phyloP scores from a whole-genome alignment of 1,284 basidiomycete species.

The Blastosporella zonata region DNA sequence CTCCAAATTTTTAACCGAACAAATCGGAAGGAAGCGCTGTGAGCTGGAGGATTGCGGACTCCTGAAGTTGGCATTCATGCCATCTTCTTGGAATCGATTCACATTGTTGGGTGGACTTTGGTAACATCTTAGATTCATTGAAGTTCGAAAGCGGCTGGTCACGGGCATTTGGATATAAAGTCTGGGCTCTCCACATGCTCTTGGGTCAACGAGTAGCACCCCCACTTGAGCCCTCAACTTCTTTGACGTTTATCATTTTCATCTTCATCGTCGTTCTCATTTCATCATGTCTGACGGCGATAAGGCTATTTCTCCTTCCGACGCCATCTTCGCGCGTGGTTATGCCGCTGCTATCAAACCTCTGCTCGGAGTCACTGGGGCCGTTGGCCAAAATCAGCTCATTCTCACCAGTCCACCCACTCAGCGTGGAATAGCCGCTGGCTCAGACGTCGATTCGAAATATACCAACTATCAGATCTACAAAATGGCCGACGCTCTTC shows the following conservation, averaged over 20 bases:
- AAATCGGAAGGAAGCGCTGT: no score
- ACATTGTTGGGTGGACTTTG: no score
- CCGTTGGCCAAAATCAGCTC: background rate
- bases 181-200: background rate
- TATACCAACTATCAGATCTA: constrained; percentile 3
- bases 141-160: background rate
- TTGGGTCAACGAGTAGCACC: background rate
- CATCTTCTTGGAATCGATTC: background rate
- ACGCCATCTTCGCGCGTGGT: constrained; percentile 3
- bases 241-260: background rate
- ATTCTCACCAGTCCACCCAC: constrained; percentile 1
- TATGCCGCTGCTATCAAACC: constrained; percentile 1
- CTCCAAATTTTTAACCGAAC: no score
- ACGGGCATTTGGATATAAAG: background rate
- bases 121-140: background rate
- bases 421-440: constrained; percentile 6
- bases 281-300: constrained; percentile 1
- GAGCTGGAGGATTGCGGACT: no score
- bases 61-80: background rate
- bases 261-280: background rate
- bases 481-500: constrained; percentile 4
- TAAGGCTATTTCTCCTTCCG: background rate
- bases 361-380: background rate
- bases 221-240: background rate
- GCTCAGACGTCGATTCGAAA: background rate